Evolutionary conservation across 192 early-diverging fungal species (phyloP), one percentile per base, ranked within the genome.

Genomic region (Oehlia diaphana): DNA sequence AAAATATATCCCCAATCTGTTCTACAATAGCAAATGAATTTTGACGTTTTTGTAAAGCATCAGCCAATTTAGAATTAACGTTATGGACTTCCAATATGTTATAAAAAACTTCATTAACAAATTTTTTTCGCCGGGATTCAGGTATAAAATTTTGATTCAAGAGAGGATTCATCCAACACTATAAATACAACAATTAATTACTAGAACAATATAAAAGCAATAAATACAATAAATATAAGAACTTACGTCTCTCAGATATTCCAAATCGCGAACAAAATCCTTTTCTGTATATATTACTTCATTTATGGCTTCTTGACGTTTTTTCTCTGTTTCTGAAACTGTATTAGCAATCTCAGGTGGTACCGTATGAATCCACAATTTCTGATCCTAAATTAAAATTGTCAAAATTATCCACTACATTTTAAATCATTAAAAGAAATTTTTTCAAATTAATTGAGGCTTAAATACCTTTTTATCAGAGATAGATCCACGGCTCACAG

Each of bases 271-370:
- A 47, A 97, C 94, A 88, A 95, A 99, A 81, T 97, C 94, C 76
- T 92, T 91, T 81, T 99, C 95, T 7, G 93, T 96, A 61, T 95
- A 91, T 42, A 97, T 93, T 64, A 98, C 77, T 85, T 99, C 97
- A 81, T 92, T 97, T 81, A 99, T 94, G 50, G 91, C 89, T 84
- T 99, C 96, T 81, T 99, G 97, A 0, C 97, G 90, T 79, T 95
- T 94, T 70, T 92, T 89, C 80, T 99, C 96, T 44, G 88, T 78
- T 50, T 90, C 85, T 19, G 92, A 91, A 7, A 96, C 86, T 0
- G 89, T 88, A 73, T 92, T 90, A 9, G 91, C 80, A 35, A 97
- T 86, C 16, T 91, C 87, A 79, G 88, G 87, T 16, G 96, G 91
- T 19, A 97, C 96, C 4, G 92, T 91, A 64, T 89, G 92, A 44